These are phyloP conservation scores for Aspergillus mulundensis DNA, from an alignment of 495 filamentous ascomycete species.

Conservation along the genomic window DNA sequence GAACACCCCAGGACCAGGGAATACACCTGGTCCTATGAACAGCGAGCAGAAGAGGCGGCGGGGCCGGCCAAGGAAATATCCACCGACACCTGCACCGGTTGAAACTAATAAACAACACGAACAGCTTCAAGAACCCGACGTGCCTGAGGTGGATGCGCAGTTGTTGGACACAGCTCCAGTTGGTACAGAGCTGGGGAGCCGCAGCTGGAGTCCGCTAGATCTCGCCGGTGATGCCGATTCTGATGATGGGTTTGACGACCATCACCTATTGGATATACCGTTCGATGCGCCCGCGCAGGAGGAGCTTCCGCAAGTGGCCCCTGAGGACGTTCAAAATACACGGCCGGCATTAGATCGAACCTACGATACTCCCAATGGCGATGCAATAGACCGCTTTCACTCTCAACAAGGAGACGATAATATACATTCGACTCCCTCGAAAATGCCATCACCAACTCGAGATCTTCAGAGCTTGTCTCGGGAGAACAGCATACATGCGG, in stretches of 20 bases:
- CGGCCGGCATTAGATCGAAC: conserved; percentile 15
- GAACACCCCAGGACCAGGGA: conserved; percentile 13
- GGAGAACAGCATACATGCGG: conserved; percentile 29
- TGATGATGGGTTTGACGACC: conserved; percentile 23
- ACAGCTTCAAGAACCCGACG: background rate
- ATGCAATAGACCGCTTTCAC: conserved; percentile 29
- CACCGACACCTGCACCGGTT: conserved; percentile 19
- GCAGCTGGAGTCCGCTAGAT: conserved; percentile 27
- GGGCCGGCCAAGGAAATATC: conserved; percentile 39
- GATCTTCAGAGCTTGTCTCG: conserved; percentile 26
- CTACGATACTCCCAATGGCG: conserved; percentile 30
- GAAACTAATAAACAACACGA: background rate
- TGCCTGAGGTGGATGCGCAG: conserved; percentile 6
- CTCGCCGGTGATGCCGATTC: conserved; percentile 20
- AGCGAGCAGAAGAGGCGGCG: conserved; percentile 30
- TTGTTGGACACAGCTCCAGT: background rate
- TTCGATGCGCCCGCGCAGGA: conserved; percentile 23
- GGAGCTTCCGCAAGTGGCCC: conserved; percentile 4
- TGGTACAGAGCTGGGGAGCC: conserved; percentile 14
- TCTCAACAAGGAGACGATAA: conserved; percentile 27
- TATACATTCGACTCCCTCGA: conserved; percentile 38
- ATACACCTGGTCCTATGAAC: conserved; percentile 26
- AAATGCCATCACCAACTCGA: conserved; percentile 36
- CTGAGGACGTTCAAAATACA: conserved; percentile 9
- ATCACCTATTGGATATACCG: conserved; percentile 14